Conservation (phyloP, 1,284 basidiomycete genomes). For the Trichosporon faecale region DNA sequence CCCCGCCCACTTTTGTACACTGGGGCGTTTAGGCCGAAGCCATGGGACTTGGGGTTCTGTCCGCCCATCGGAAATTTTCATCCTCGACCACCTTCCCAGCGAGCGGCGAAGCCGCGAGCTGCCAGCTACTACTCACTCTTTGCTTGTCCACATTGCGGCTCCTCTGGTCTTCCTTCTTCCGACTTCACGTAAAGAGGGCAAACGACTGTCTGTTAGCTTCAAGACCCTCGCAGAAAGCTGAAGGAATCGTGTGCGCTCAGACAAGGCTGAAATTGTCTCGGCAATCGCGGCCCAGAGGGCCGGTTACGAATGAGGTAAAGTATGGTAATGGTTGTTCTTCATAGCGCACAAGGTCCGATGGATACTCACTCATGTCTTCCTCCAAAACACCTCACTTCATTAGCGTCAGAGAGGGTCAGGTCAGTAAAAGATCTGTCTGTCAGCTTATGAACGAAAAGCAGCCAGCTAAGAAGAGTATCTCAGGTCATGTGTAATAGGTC, state of each 20-base stretch:
- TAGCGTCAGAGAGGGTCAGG: not conserved
- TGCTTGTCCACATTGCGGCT: not conserved
- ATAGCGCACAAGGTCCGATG: constrained; percentile 27
- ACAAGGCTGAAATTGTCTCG: constrained; percentile 51
- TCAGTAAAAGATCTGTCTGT: constrained; percentile 11
- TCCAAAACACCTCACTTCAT: too few species aligned
- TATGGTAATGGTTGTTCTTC: constrained; percentile 47
- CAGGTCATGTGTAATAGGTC: constrained; percentile 50
- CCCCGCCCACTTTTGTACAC: constrained; percentile 51
- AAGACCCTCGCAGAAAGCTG: not conserved
- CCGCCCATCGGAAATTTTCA: constrained; percentile 50
- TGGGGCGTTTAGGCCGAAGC: constrained; percentile 42
- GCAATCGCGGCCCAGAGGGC: constrained; percentile 38
- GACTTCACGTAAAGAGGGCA: not conserved
- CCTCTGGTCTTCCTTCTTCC: too few species aligned
- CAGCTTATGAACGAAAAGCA: constrained; percentile 16
- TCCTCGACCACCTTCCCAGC: constrained; percentile 21
- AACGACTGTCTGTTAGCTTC: not conserved
- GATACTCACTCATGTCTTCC: constrained; percentile 26
- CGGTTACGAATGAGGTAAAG: constrained; percentile 50
- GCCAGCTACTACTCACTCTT: not conserved
- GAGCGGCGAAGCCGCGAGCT: not conserved
- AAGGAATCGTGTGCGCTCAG: constrained; percentile 37
- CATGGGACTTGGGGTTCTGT: constrained; percentile 41
- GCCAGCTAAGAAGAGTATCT: constrained; percentile 18